Conservation (phyloP, 1,284 basidiomycete genomes). For the Trichosporon coremiiforme region DNA sequence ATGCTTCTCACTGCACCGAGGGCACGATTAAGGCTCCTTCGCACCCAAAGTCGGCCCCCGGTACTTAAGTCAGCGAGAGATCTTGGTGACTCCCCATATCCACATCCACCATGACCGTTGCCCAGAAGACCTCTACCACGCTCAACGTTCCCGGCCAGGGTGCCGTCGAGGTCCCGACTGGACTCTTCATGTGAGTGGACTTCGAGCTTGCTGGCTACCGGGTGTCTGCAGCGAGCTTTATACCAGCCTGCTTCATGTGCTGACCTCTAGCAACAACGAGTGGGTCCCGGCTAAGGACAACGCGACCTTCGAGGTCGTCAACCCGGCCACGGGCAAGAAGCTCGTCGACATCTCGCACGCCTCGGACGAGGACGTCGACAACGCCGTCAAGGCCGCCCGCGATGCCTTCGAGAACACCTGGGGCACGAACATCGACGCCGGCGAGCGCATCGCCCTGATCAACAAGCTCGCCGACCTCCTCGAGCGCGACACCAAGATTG, state of each 20-base stretch:
- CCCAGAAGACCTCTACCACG: constrained; percentile 21
- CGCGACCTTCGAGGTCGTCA: constrained; percentile 40
- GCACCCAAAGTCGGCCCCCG: neutral
- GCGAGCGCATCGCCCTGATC: constrained; percentile 74
- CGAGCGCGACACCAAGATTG: constrained; percentile 69
- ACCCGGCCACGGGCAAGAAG: constrained; percentile 63
- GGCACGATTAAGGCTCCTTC: neutral
- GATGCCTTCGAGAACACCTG: constrained; percentile 79
- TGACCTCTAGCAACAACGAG: constrained; percentile 44
- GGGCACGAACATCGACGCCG: constrained; percentile 82
- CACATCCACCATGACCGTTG: constrained; percentile 23
- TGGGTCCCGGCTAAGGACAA: constrained; percentile 39
- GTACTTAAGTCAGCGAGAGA: neutral
- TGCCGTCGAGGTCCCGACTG: constrained; percentile 69
- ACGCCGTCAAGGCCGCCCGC: constrained; percentile 79
- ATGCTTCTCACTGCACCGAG: neutral
- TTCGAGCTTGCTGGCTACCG: no score
- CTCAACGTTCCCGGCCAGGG: constrained; percentile 37
- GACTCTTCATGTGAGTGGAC: constrained; percentile 70
- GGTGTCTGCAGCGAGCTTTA: no score
- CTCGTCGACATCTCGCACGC: constrained; percentile 46
- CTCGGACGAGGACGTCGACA: constrained; percentile 68
- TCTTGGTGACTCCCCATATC: neutral
- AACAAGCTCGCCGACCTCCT: constrained; percentile 87
- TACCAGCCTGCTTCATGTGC: neutral